Conservation (phyloP, 768 basidiomycete species). For the Tylopilus rubrobrunneus region DNA sequence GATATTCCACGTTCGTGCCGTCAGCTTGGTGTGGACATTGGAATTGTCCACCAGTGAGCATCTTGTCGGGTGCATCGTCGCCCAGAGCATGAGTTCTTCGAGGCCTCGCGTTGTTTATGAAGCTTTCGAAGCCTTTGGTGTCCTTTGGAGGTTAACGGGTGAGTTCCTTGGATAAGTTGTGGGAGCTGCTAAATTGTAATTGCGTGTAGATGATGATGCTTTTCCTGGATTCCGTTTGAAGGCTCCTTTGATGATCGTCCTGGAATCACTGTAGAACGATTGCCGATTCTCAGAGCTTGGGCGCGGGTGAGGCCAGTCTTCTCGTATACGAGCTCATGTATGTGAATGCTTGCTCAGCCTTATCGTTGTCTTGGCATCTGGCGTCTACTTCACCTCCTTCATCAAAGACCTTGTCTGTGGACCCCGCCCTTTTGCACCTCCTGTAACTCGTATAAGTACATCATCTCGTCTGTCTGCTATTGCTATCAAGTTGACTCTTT, state of each 20-base stretch:
- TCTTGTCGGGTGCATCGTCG: slow-evolving; percentile 76
- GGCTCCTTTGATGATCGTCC: slow-evolving; percentile 80
- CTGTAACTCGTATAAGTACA: slow-evolving; percentile 85
- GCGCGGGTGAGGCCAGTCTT: slow-evolving; percentile 52
- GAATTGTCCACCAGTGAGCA: slow-evolving; percentile 50
- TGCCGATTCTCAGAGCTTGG: slow-evolving; percentile 71
- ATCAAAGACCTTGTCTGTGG: slow-evolving; percentile 88
- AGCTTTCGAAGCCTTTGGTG: slow-evolving; percentile 85
- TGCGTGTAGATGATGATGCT: slow-evolving; percentile 63
- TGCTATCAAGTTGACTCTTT: not conserved
- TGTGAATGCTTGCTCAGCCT: slow-evolving; percentile 40
- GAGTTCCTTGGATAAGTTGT: slow-evolving; percentile 12
- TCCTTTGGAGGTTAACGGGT: slow-evolving; percentile 90
- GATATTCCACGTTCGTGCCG: slow-evolving; percentile 77
- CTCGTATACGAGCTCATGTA: not conserved
- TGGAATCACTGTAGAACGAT: slow-evolving; percentile 77
- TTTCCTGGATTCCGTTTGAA: slow-evolving; percentile 82
- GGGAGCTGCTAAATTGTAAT: slow-evolving; percentile 4
- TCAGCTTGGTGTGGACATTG: slow-evolving; percentile 79
- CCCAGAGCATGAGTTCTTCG: slow-evolving; percentile 62
- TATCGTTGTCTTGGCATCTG: slow-evolving; percentile 64
- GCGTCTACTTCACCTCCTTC: slow-evolving; percentile 85
- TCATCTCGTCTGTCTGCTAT: slow-evolving; percentile 1
- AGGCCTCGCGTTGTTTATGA: slow-evolving; percentile 45
- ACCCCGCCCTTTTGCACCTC: slow-evolving; percentile 87